Base-by-base conservation (phyloP, 1,284 basidiomycete species). In the Fereydounia khargensis region DNA sequence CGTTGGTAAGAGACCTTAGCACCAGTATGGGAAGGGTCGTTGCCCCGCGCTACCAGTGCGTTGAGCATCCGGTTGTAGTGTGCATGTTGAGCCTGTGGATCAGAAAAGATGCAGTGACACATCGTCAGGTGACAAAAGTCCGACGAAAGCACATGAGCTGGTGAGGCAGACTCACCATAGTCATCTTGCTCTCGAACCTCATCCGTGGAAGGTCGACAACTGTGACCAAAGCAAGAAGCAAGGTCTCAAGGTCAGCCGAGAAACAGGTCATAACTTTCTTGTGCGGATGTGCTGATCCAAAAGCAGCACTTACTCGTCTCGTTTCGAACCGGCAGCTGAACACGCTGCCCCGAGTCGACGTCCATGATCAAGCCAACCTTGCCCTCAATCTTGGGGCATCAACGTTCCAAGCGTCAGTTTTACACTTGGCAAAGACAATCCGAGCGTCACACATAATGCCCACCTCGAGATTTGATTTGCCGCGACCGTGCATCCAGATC, bases 131-230 rank as follows among this genome's bases (percentile, higher is more conserved):
- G n/a, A n/a, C n/a, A n/a, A n/a, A n/a, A n/a, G n/a, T n/a, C n/a
- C n/a, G n/a, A n/a, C n/a, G n/a, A n/a, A n/a, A n/a, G n/a, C n/a
- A n/a, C n/a, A n/a, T n/a, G n/a, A n/a, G n/a, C n/a, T n/a, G n/a
- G n/a, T n/a, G n/a, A n/a, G n/a, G n/a, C 28, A 36, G 19, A 81
- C 86, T 74, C 74, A 91, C 89, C 61, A 82, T 78, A 35, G 85
- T 83, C 91, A 98, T 94, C 68, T 91, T 91, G 49, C 90, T 88
- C 72, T 91, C 86, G 76, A 97, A 97, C 3, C 66, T 53, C n/a
- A 61, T 56, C 5, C 54, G 47, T 7, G 41, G 46, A 13, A 65
- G 48, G 34, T 35, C 83, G 81, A 82, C 58, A 41, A 78, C 88
- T 88, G 33, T 78, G 30, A 34, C 24, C 4, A 18, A 6, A 39